These are phyloP conservation scores for Acer yangbiense DNA, from an alignment of 345 rosid genomes.

Conservation along the genomic window DNA sequence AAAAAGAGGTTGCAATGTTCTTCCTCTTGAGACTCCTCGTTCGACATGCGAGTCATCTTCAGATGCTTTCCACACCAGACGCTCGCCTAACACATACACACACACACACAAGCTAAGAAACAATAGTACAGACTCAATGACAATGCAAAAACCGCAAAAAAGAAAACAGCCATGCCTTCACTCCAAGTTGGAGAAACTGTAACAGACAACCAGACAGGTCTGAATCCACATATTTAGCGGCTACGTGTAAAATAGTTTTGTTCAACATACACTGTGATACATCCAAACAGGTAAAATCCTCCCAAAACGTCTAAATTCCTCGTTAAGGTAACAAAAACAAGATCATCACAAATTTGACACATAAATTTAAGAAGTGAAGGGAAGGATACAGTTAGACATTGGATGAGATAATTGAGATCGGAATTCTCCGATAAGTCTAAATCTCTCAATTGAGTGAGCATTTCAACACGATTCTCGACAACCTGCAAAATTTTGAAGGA, in stretches of 20 bases:
- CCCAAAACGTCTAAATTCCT: conserved; percentile 63
- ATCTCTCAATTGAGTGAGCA: conserved; percentile 51
- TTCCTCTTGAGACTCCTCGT: conserved; percentile 85
- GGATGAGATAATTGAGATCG: conserved; percentile 47
- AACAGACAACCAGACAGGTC: conserved; percentile 42
- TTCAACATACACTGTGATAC: conserved; percentile 76
- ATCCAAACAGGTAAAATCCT: conserved; percentile 90
- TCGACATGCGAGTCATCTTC: conserved; percentile 77
- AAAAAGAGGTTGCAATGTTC: conserved; percentile 67
- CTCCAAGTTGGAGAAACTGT: conserved; percentile 56
- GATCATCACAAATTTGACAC: neutral
- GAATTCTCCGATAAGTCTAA: conserved; percentile 47
- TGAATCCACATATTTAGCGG: conserved; percentile 55
- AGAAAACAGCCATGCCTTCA: conserved; percentile 49
- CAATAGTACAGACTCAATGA: neutral
- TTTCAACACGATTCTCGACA: conserved; percentile 61
- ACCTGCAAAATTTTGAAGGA: conserved; percentile 47
- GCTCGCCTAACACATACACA: conserved; percentile 51
- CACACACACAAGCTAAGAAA: conserved; percentile 12
- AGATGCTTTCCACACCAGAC: conserved; percentile 88
- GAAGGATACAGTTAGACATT: conserved; percentile 72
- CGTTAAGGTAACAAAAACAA: conserved; percentile 44
- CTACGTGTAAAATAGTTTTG: conserved; percentile 61
- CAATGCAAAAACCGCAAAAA: neutral
- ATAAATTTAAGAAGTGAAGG: conserved; percentile 25